Percentiles rank a stretch among this genome's conserved stretches.
phyloP scores from a whole-genome alignment of 306 rosid genomes.

The Cyamopsis tetragonoloba region DNA sequence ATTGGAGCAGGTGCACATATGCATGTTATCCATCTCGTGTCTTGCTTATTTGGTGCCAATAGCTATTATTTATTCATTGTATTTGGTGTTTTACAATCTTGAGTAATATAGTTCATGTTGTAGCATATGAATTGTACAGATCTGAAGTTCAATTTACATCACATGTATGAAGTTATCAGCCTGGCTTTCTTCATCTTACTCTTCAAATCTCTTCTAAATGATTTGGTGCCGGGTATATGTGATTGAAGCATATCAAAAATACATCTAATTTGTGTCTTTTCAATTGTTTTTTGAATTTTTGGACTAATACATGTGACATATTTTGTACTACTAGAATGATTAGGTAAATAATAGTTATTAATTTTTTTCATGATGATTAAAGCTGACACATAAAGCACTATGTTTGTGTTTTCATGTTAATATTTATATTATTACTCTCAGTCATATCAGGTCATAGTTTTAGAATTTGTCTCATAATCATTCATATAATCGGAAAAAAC shows the following conservation, averaged over 20 bases:
- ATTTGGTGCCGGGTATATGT: not conserved
- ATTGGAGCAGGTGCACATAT: slow-evolving; percentile 14
- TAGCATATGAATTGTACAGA: slow-evolving; percentile 18
- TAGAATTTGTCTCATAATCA: not conserved
- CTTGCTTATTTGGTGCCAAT: not conserved
- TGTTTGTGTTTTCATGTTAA: not conserved
- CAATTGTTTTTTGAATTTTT: not conserved
- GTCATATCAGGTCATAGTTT: not conserved
- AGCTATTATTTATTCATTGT: not conserved
- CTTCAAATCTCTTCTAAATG: not conserved
- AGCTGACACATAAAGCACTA: not conserved
- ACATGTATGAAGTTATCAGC: not conserved
- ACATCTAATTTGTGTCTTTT: not conserved
- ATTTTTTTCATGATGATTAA: not conserved
- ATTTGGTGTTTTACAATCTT: not conserved
- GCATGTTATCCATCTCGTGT: not conserved
- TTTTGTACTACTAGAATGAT: not conserved
- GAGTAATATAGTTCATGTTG: not conserved
- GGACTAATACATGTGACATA: not conserved
- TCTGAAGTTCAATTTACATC: not conserved
- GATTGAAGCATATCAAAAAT: too few relatives aligned
- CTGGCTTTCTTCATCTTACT: not conserved
- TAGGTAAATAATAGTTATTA: not conserved
- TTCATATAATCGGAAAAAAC: not conserved
- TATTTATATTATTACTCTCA: not conserved